Evolutionary conservation across 225 moss, liverwort and hornwort genomes (phyloP).

Genomic region (Marchantia paleacea): DNA sequence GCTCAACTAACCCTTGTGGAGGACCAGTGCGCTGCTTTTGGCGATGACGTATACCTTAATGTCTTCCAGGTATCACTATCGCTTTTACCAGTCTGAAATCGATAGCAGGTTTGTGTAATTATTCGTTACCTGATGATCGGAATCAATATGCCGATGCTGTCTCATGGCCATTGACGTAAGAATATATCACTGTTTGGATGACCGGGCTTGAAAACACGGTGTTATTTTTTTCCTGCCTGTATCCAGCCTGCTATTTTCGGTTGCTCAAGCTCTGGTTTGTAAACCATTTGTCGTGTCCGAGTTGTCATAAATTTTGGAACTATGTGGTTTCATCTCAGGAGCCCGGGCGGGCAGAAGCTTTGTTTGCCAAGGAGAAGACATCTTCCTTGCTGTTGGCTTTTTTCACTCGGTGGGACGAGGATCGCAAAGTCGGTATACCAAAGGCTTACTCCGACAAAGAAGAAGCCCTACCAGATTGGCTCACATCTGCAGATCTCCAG

Average conservation of each 20-base stretch:
- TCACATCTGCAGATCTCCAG: neutral
- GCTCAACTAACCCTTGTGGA: neutral
- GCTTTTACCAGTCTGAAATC: neutral
- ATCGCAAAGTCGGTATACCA: neutral
- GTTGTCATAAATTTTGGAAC: neutral
- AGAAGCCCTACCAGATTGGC: constrained; percentile 10
- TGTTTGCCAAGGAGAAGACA: constrained; percentile 1
- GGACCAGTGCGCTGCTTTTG: neutral
- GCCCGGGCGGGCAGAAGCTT: neutral
- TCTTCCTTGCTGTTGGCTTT: neutral
- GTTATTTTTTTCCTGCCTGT: neutral
- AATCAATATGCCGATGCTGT: too few relatives aligned
- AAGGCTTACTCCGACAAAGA: neutral
- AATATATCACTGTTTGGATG: too few relatives aligned
- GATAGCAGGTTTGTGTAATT: neutral
- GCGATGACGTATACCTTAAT: constrained; percentile 17
- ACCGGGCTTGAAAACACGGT: too few relatives aligned
- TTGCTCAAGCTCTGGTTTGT: neutral
- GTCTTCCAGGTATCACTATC: constrained; percentile 15
- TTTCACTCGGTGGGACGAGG: neutral
- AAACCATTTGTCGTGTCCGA: too few relatives aligned
- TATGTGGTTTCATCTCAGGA: constrained; percentile 10
- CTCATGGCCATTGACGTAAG: too few relatives aligned
- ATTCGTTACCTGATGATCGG: neutral
- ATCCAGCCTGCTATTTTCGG: neutral